Conservation (phyloP, 1,284 basidiomycete species). For the Rhodotorula sp. region DNA sequence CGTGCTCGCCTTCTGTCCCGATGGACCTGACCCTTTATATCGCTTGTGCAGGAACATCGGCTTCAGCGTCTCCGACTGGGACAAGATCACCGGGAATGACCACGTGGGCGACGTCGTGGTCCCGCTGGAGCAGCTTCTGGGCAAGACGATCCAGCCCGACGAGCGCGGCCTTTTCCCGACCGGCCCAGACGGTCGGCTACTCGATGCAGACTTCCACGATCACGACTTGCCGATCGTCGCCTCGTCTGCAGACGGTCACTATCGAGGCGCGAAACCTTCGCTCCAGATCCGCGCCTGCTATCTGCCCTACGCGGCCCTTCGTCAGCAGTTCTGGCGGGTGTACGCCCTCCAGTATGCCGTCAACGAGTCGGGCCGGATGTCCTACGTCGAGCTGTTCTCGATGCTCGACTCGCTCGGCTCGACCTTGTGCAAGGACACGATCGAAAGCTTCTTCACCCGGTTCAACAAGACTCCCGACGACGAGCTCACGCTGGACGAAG, state of each 20-base stretch:
- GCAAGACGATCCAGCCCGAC: constrained; percentile 70
- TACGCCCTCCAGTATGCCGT: constrained; percentile 88
- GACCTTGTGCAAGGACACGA: constrained; percentile 75
- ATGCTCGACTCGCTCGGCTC: constrained; percentile 97
- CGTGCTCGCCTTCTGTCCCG: no score
- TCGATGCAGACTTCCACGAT: constrained; percentile 56
- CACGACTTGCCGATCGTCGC: constrained; percentile 32
- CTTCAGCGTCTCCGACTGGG: constrained; percentile 87
- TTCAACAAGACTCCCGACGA: constrained; percentile 68
- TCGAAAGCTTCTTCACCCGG: constrained; percentile 74
- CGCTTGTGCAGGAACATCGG: constrained; percentile 54
- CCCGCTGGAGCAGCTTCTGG: constrained; percentile 68
- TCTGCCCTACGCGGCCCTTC: constrained; percentile 71
- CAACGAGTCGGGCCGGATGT: constrained; percentile 75
- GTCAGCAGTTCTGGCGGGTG: constrained; percentile 71
- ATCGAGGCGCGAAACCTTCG: constrained; percentile 44
- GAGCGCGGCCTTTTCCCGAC: constrained; percentile 66
- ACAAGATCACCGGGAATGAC: constrained; percentile 81
- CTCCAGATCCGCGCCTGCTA: constrained; percentile 72
- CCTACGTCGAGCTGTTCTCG: constrained; percentile 82
- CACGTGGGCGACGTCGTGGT: constrained; percentile 74
- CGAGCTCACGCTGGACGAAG: constrained; percentile 74
- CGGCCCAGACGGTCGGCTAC: constrained; percentile 55
- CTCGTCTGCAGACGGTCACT: constrained; percentile 27
- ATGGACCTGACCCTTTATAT: not conserved